Conservation (phyloP, 352 stramenopile genomes). For the Paralagenidium karlingii region DNA sequence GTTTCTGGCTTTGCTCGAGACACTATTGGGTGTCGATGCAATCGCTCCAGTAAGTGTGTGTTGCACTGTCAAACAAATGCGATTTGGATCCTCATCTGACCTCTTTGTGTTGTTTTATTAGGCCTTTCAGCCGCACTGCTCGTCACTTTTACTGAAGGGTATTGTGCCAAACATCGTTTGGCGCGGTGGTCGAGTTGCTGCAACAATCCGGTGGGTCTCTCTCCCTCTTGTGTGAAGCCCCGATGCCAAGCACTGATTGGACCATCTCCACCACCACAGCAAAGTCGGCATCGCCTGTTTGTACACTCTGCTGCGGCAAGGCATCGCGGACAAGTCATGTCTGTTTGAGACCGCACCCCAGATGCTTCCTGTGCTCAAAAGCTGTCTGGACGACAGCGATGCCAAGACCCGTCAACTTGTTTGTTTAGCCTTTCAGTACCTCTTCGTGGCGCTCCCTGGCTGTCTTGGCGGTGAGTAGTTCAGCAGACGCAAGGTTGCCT, state of each 20-base stretch:
- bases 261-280: conserved; percentile 16
- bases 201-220: conserved; percentile 53
- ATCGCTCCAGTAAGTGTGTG: conserved; percentile 29
- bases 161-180: conserved; percentile 87
- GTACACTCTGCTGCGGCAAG: conserved; percentile 74
- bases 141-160: conserved; percentile 43
- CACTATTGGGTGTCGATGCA: conserved; percentile 46
- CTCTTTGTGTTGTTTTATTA: conserved; percentile 5
- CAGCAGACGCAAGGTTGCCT: background rate
- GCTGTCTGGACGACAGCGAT: conserved; percentile 79
- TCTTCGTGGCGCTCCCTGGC: conserved; percentile 69
- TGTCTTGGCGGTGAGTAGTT: conserved; percentile 45
- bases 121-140: conserved; percentile 52
- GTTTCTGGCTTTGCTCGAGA: conserved; percentile 77
- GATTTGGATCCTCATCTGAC: background rate
- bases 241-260: background rate
- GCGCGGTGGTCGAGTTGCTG: conserved; percentile 72
- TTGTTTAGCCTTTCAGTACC: conserved; percentile 78
- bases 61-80: background rate
- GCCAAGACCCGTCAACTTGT: conserved; percentile 82
- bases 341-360: conserved; percentile 76
- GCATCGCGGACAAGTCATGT: conserved; percentile 51
- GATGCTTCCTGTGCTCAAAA: conserved; percentile 83
- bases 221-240: background rate
- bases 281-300: conserved; percentile 82